Evolutionary conservation across 352 stramenopile species (phyloP).

Genomic region (Blastocystis sp.): DNA sequence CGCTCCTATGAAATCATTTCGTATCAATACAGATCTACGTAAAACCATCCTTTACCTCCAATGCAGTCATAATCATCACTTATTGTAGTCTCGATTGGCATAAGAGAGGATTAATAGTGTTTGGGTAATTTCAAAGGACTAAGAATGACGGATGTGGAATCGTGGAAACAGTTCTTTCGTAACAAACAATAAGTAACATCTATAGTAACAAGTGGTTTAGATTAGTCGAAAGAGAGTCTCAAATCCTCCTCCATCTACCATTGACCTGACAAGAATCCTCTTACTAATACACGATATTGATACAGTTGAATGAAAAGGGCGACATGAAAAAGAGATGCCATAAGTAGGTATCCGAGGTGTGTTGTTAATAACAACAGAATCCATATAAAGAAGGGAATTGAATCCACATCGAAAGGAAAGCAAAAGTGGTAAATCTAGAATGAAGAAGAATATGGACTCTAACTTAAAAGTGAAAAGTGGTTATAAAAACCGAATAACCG

Average conservation of each 20-base stretch:
- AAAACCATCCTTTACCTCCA: constrained; percentile 51
- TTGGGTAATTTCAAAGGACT: background rate
- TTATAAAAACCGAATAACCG: too few species aligned
- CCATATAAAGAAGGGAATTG: background rate
- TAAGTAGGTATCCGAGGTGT: background rate
- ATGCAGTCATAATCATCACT: constrained; percentile 51
- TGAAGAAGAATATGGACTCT: too few species aligned
- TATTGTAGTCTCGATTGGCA: background rate
- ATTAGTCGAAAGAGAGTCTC: background rate
- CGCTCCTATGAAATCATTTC: constrained; percentile 25
- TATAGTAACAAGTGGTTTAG: background rate
- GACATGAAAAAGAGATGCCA: background rate
- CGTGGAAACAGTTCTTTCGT: background rate
- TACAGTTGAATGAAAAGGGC: background rate
- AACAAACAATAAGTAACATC: too few species aligned
- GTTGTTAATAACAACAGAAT: background rate
- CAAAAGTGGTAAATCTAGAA: background rate
- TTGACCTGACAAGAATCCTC: background rate
- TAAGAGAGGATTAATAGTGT: background rate
- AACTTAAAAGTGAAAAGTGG: too few species aligned
- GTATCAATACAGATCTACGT: background rate
- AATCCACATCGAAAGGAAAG: background rate
- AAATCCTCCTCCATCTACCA: background rate
- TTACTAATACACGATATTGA: background rate
- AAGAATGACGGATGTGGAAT: background rate